phyloP scores from a whole-genome alignment of 306 rosid genomes.

The Hippophae gyantsensis region DNA sequence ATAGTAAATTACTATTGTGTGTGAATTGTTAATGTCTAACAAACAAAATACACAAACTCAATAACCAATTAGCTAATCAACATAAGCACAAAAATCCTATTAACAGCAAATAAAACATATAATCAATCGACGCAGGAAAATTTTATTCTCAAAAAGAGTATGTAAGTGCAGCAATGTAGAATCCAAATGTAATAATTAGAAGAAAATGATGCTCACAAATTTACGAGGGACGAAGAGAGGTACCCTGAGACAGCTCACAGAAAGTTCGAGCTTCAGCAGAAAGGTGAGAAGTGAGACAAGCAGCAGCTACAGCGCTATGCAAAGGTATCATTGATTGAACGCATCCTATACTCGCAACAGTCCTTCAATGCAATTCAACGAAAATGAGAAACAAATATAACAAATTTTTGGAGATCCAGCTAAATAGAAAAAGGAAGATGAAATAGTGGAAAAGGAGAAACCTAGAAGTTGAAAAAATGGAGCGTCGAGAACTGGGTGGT shows the following conservation, averaged over 20 bases:
- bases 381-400: background rate
- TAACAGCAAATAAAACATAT: no score
- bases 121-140: no score
- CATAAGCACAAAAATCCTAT: no score
- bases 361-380: background rate
- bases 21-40: no score
- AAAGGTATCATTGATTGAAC: slow-evolving; percentile 47
- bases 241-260: slow-evolving; percentile 62
- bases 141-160: no score
- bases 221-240: slow-evolving; percentile 16
- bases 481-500: slow-evolving; percentile 30
- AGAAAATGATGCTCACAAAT: background rate
- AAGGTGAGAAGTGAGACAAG: slow-evolving; percentile 39
- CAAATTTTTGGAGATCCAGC: background rate
- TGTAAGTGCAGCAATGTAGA: no score
- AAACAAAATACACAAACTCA: no score
- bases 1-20: no score
- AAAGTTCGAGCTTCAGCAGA: slow-evolving; percentile 38
- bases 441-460: background rate
- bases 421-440: no score
- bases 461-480: slow-evolving; percentile 9
- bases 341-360: slow-evolving; percentile 33
- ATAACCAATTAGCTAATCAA: no score
- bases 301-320: slow-evolving; percentile 36
- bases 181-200: no score